Evolutionary conservation across 2,329 filamentous ascomycete species (phyloP).

Genomic region (Fulvia fulva): DNA sequence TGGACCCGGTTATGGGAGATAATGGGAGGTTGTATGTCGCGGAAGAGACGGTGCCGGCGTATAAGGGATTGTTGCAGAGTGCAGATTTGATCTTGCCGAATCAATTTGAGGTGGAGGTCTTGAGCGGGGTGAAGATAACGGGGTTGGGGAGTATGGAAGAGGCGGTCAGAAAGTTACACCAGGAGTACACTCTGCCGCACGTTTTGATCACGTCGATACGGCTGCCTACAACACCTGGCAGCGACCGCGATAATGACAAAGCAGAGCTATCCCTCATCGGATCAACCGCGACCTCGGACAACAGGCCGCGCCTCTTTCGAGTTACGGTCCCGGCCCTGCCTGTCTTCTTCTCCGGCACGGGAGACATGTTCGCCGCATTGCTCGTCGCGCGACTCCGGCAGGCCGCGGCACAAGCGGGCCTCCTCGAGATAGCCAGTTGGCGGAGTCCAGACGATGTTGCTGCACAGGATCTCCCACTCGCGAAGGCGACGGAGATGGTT

Average conservation of each 20-base stretch:
- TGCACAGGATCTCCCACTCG: slow-evolving; percentile 72
- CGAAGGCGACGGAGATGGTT: slow-evolving; percentile 78
- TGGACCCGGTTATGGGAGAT: slow-evolving; percentile 98
- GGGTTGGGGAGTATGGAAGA: slow-evolving; percentile 67
- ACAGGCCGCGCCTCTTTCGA: slow-evolving; percentile 76
- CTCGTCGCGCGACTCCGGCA: slow-evolving; percentile 84
- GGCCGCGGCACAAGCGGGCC: slow-evolving; percentile 56
- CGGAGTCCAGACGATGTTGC: slow-evolving; percentile 67
- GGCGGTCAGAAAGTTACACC: slow-evolving; percentile 75
- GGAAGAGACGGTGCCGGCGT: slow-evolving; percentile 85
- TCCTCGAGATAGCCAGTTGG: slow-evolving; percentile 64
- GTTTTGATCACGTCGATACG: slow-evolving; percentile 89
- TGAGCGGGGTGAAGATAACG: slow-evolving; percentile 79
- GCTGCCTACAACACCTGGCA: slow-evolving; percentile 50
- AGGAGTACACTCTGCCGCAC: slow-evolving; percentile 70
- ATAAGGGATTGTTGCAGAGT: slow-evolving; percentile 71
- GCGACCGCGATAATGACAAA: not conserved
- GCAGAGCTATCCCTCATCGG: slow-evolving; percentile 60
- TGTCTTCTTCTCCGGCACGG: slow-evolving; percentile 93
- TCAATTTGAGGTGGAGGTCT: slow-evolving; percentile 92
- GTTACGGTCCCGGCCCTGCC: slow-evolving; percentile 83
- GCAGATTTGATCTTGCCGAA: slow-evolving; percentile 94
- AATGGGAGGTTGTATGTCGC: slow-evolving; percentile 88
- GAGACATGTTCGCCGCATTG: slow-evolving; percentile 96
- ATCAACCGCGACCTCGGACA: slow-evolving; percentile 63